Base-by-base conservation (phyloP, 805 yeast species). In the Cyberlindnera subsufficiens region DNA sequence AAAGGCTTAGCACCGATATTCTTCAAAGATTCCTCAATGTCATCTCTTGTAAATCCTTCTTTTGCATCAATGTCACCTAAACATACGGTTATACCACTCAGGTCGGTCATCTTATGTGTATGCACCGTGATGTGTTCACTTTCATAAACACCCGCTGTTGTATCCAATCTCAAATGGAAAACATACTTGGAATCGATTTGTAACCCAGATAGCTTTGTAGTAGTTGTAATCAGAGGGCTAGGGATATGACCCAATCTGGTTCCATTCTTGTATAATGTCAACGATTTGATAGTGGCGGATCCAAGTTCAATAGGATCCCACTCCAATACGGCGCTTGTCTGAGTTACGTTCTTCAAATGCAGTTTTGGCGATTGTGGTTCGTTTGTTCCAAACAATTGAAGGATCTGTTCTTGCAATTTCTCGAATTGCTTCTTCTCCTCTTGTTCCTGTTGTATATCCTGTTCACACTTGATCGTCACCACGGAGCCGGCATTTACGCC, bases 91-190 rank as follows among this genome's bases (percentile, higher is more conserved):
- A 93, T 88, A 46, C 99, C 99, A 2, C 87, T 75, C 54, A 93
- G 72, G 64, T 93, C 97, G 0, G 96, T 89, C 97, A 91, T 89
- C 58, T 88, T 90, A 61, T 89, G 98, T 3, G 99, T 93, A 44
- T 77, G 82, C 14, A 90, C 77, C 38, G 74, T 74, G 19, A 91
- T 61, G 17, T 65, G 65, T 36, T 88, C 82, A 10, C 96, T 86
- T 56, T 69, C 68, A 55, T 74, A 86, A 10, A 73, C 71, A n/a
- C 99, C 99, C 0, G 97, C 95, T 0, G 96, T 82, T 7, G 99
- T 90, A 44, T 80, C 83, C 59, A 93, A 69, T 52, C 80, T 77
- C 54, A 93, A 73, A 57, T 82, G 88, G 65, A 93, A 91, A 35
- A 73, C 75, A 64, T 86, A 91, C 38, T 75, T 72, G 20, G 87